Percentiles rank a stretch among this genome's conserved stretches.
Evolutionary conservation across 108 stramenopile species (phyloP).

Genomic region (Aurantiochytrium sp.): DNA sequence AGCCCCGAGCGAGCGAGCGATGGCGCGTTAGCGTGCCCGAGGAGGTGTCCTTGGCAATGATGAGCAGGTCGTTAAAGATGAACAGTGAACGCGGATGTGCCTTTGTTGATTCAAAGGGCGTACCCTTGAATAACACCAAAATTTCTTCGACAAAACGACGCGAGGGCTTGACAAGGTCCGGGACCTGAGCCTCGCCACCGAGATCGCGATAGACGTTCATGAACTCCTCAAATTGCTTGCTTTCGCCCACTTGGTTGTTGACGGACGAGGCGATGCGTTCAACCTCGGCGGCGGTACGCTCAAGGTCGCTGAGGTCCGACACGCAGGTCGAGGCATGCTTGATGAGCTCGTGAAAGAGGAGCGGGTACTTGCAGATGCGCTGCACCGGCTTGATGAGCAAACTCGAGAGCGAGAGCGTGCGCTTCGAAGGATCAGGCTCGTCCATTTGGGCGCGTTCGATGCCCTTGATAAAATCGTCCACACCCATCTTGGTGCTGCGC

Average conservation of each 20-base stretch:
- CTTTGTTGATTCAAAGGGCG: background rate
- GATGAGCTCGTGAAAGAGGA: conserved; percentile 14
- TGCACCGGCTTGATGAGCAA: conserved; percentile 26
- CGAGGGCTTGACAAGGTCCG: background rate
- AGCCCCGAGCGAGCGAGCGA: background rate
- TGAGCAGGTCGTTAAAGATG: background rate
- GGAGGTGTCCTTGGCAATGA: background rate
- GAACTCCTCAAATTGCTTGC: background rate
- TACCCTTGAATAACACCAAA: background rate
- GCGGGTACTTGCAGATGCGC: conserved; percentile 28
- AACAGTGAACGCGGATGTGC: background rate
- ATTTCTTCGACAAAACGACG: background rate
- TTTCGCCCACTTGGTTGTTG: background rate
- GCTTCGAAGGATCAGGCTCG: background rate
- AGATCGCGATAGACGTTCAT: background rate
- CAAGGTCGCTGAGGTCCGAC: background rate
- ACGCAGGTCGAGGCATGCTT: background rate
- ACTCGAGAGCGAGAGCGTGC: background rate
- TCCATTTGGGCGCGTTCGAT: background rate
- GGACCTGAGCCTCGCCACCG: background rate
- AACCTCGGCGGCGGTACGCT: background rate
- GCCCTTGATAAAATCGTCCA: background rate
- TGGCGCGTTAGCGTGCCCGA: background rate
- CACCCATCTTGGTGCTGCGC: background rate
- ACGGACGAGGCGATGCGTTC: background rate